These are phyloP conservation scores for Diplodia corticola DNA, from an alignment of 2,329 filamentous ascomycete species.

Conservation along the genomic window DNA sequence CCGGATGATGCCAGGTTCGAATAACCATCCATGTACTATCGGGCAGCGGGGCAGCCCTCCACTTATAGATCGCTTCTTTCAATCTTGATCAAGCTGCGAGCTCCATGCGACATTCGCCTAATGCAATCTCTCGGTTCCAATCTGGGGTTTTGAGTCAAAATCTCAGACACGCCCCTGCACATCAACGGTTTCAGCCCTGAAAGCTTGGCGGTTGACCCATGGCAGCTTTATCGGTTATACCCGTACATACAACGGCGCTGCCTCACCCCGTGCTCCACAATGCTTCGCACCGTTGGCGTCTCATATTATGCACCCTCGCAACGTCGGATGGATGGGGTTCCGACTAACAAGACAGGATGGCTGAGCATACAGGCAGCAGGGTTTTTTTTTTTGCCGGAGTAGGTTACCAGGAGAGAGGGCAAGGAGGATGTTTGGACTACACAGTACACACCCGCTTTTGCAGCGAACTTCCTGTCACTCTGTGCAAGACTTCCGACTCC, in stretches of 20 bases:
- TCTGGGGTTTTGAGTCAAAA: neutral
- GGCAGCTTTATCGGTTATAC: neutral
- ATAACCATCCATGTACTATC: neutral
- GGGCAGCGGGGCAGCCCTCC: neutral
- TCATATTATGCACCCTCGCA: constrained; percentile 2
- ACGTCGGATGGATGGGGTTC: constrained; percentile 1
- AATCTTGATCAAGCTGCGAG: neutral
- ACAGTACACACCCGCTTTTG: no score
- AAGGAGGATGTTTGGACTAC: neutral
- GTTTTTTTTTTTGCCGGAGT: neutral
- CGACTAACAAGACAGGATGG: neutral
- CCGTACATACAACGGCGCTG: neutral
- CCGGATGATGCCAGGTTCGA: neutral
- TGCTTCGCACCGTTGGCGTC: neutral
- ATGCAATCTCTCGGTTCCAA: neutral
- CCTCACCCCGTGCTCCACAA: constrained; percentile 14
- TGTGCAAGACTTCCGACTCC: no score
- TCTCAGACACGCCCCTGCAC: neutral
- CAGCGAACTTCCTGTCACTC: no score
- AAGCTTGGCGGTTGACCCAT: constrained; percentile 1
- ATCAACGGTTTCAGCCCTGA: constrained; percentile 9
- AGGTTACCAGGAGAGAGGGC: neutral
- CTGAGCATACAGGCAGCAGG: neutral
- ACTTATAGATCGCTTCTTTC: neutral
- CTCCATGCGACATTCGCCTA: neutral